Base-by-base conservation (phyloP, 129 eudicot species). In the Lactuca saligna region DNA sequence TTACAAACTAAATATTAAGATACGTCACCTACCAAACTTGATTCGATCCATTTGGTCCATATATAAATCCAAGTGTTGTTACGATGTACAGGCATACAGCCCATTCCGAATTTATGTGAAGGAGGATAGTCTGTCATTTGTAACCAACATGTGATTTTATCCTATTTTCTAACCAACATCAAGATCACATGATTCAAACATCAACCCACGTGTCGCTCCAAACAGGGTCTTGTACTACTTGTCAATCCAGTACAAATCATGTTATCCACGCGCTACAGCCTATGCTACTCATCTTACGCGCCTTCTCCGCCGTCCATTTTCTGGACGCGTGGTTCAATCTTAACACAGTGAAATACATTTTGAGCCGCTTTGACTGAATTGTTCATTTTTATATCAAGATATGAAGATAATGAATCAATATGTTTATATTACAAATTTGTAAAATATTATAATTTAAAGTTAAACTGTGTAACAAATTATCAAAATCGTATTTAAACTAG, bases 201-300 rank as follows among this genome's bases (percentile, higher is more conserved):
- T 14, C 17, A 61, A n/a, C 15, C 66, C 66, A 61, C 29, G 49
- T 61, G 66, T 35, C 66, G 2, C 15, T 9, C 33, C 10, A 34
- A 49, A 35, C 63, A 58, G 12, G 38, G 39, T n/a, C 15, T 61
- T 7, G 65, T 61, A 34, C 8, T 61, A 34, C 8, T 6, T n/a
- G 65, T 60, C 65, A 59, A 59, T 59, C 8, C n/a, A 5, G 42
- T 32, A 58, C 63, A 59, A 60, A 60, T 15, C 31, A 37, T 61
- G 49, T 61, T 37, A 61, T 61, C 66, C 66, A 61, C 63, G 44
- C 42, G 63, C 42, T 16, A 32, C 63, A 12, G 13, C 8, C 8
- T 33, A 10, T 29, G 4, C 16, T 29, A 57, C 9, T 29, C 0
- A 5, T 29, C 20, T 11, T 25, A 57, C 62, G 29, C 35, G 39